phyloP scores from a whole-genome alignment of 768 basidiomycete species.

The Rhizopogon sp. region DNA sequence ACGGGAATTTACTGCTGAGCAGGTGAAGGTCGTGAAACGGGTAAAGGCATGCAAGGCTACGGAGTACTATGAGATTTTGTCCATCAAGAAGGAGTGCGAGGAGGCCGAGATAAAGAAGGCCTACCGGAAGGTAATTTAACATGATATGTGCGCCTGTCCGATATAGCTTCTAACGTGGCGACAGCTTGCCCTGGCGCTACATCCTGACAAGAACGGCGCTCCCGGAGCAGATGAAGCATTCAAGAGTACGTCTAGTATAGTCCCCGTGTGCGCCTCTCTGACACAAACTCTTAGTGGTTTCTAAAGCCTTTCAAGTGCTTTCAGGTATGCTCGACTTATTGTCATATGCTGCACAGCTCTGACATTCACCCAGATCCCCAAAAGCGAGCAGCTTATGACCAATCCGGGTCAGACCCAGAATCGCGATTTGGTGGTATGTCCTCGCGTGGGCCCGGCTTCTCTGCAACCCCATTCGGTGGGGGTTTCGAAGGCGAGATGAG shows the following conservation, averaged over 20 bases:
- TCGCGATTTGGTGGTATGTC: conserved; percentile 71
- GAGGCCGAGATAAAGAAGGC: conserved; percentile 89
- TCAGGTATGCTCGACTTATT: conserved; percentile 46
- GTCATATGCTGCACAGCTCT: background rate
- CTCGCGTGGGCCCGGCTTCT: conserved; percentile 47
- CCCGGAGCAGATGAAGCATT: conserved; percentile 99
- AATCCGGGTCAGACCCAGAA: conserved; percentile 85
- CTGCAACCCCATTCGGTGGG: conserved; percentile 42
- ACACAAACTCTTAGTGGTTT: conserved; percentile 65
- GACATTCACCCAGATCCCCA: conserved; percentile 56
- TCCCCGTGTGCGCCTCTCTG: background rate
- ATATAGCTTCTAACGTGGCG: conserved; percentile 5
- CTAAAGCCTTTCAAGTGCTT: conserved; percentile 93
- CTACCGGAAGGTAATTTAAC: conserved; percentile 78
- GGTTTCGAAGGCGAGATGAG: conserved; percentile 82
- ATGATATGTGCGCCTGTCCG: background rate
- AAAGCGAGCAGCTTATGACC: conserved; percentile 85
- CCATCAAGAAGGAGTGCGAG: conserved; percentile 73
- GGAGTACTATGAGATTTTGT: conserved; percentile 91
- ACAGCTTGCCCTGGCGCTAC: conserved; percentile 82
- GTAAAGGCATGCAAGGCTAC: conserved; percentile 83
- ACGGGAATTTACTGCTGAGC: conserved; percentile 84
- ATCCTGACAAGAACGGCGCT: conserved; percentile 93
- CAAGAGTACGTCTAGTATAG: conserved; percentile 61
- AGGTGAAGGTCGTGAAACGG: conserved; percentile 76